Conservation (phyloP, 768 basidiomycete species). For the Pisolithus marmoratus region DNA sequence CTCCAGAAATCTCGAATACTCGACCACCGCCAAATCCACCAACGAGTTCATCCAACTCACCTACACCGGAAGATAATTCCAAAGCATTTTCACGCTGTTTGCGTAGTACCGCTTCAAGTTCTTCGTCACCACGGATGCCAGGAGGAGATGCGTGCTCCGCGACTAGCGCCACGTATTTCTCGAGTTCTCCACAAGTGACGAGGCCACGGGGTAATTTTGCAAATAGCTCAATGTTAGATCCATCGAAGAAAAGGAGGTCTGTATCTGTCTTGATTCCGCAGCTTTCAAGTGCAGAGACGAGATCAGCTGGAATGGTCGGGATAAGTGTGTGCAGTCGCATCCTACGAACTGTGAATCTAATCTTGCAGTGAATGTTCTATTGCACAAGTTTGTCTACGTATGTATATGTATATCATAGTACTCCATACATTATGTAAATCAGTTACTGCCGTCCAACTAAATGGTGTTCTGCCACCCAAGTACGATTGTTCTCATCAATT, state of each 20-base stretch:
- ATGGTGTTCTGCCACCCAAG: too few relatives aligned
- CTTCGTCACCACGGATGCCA: slow-evolving; percentile 29
- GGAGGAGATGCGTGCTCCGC: slow-evolving; percentile 39
- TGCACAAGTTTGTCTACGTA: too few relatives aligned
- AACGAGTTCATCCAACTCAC: slow-evolving; percentile 48
- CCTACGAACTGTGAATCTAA: too few relatives aligned
- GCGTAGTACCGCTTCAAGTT: slow-evolving; percentile 16
- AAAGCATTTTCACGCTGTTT: slow-evolving; percentile 5
- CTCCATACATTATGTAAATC: too few relatives aligned
- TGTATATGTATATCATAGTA: too few relatives aligned
- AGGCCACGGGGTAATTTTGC: slow-evolving; percentile 44
- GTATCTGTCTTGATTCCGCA: slow-evolving; percentile 50
- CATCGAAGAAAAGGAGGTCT: slow-evolving; percentile 48
- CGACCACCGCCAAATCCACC: slow-evolving; percentile 43
- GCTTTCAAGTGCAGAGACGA: slow-evolving; percentile 43
- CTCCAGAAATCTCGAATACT: slow-evolving; percentile 67
- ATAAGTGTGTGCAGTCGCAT: slow-evolving; percentile 26
- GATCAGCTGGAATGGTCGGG: slow-evolving; percentile 33
- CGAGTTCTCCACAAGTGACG: slow-evolving; percentile 45
- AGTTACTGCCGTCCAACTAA: too few relatives aligned
- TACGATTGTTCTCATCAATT: too few relatives aligned
- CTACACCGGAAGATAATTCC: slow-evolving; percentile 32
- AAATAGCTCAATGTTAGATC: slow-evolving; percentile 44
- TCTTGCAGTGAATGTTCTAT: too few relatives aligned
- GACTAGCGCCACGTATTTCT: slow-evolving; percentile 33